Evolutionary conservation across 441 rosid species (phyloP).

Genomic region (Aleurites moluccanus): DNA sequence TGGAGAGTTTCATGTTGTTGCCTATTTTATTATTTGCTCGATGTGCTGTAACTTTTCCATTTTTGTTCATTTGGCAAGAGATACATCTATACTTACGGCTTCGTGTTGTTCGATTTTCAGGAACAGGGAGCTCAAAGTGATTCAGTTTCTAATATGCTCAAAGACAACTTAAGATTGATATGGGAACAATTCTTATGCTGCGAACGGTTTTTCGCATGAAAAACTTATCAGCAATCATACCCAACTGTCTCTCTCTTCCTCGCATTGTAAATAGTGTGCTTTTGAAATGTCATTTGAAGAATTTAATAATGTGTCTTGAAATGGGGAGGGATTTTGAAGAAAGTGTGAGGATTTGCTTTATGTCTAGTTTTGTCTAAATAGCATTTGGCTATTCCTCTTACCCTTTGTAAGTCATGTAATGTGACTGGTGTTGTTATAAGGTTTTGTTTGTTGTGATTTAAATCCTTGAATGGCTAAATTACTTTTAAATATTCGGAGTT

Average conservation of each 20-base stretch:
- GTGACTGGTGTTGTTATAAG: no score
- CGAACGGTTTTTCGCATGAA: conserved; percentile 19
- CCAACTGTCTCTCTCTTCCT: neutral
- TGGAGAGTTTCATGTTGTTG: neutral
- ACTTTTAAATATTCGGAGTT: no score
- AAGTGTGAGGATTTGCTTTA: neutral
- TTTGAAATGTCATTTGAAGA: neutral
- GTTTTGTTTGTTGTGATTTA: no score
- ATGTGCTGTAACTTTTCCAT: neutral
- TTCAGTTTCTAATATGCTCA: conserved; percentile 36
- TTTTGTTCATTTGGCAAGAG: neutral
- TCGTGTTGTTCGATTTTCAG: conserved; percentile 25
- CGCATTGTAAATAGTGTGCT: neutral
- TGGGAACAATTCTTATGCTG: conserved; percentile 48
- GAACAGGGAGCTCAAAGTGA: conserved; percentile 32
- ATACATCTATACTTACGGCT: neutral
- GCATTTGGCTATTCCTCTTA: no score
- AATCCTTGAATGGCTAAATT: no score
- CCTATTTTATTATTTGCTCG: neutral
- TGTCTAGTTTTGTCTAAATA: no score
- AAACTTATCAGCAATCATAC: neutral
- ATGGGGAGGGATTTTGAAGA: neutral
- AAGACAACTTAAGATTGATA: conserved; percentile 41
- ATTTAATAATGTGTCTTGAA: neutral
- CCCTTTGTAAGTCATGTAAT: no score